Conservation (phyloP, 257 asterid genomes). For the Solanum chiquidenum region DNA sequence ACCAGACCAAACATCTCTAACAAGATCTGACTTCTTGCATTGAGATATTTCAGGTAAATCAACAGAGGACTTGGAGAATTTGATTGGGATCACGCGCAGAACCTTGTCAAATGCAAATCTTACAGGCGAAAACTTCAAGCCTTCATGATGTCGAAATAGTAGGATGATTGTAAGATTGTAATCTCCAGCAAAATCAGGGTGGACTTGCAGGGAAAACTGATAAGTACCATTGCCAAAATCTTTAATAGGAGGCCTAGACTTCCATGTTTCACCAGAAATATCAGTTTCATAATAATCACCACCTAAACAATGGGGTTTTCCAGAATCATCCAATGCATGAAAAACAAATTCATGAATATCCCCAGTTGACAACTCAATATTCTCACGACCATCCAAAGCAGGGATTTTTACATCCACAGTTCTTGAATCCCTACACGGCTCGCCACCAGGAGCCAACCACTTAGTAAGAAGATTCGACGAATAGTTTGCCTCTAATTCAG, state of each 20-base stretch:
- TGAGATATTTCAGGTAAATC: slow-evolving; percentile 32
- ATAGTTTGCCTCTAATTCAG: slow-evolving; percentile 51
- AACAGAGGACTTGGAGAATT: slow-evolving; percentile 27
- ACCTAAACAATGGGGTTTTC: slow-evolving; percentile 57
- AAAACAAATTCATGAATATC: slow-evolving; percentile 63
- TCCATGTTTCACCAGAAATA: slow-evolving; percentile 75
- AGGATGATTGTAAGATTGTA: slow-evolving; percentile 68
- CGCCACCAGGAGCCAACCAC: slow-evolving; percentile 76
- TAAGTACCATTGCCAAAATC: slow-evolving; percentile 79
- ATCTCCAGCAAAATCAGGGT: slow-evolving; percentile 70
- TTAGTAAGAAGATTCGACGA: slow-evolving; percentile 39
- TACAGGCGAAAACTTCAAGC: slow-evolving; percentile 55
- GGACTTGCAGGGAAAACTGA: slow-evolving; percentile 66
- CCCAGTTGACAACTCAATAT: slow-evolving; percentile 43
- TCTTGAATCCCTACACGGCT: slow-evolving; percentile 55
- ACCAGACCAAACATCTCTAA: slow-evolving; percentile 70
- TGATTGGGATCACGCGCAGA: slow-evolving; percentile 51
- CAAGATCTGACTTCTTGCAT: slow-evolving; percentile 46
- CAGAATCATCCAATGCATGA: slow-evolving; percentile 75
- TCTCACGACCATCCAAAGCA: slow-evolving; percentile 32
- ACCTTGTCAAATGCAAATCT: slow-evolving; percentile 53
- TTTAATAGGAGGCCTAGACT: slow-evolving; percentile 70
- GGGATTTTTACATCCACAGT: slow-evolving; percentile 45
- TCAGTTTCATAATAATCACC: slow-evolving; percentile 90
- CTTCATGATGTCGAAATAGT: slow-evolving; percentile 55